phyloP scores from a whole-genome alignment of 345 rosid genomes.

The Zanthoxylum bungeanum region DNA sequence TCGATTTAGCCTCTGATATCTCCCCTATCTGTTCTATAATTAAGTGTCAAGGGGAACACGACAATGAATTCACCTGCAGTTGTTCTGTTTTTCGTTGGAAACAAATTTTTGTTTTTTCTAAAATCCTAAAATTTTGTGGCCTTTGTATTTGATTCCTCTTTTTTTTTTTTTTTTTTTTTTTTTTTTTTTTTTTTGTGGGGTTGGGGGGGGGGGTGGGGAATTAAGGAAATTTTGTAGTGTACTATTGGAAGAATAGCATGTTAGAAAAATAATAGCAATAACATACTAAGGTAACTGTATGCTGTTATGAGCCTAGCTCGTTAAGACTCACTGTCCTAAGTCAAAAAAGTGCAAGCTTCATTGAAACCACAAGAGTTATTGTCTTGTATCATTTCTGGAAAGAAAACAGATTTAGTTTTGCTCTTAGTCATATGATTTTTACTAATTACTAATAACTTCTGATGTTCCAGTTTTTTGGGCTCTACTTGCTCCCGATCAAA shows the following conservation, averaged over 20 bases:
- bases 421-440: not conserved
- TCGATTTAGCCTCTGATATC: not conserved
- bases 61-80: too few relatives aligned
- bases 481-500: constrained; percentile 63
- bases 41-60: not conserved
- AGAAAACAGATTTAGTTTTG: not conserved
- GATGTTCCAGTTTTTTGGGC: constrained; percentile 74
- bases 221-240: not conserved
- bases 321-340: not conserved
- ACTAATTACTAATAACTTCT: constrained; percentile 13
- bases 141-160: not conserved
- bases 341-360: not conserved
- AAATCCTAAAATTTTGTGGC: not conserved
- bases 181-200: too few relatives aligned
- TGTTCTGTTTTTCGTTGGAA: not conserved
- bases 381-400: not conserved
- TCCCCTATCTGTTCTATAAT: not conserved
- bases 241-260: not conserved
- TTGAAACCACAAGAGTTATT: not conserved
- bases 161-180: too few relatives aligned
- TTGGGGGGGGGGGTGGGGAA: too few relatives aligned
- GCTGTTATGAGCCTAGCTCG: not conserved
- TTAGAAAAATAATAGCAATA: not conserved
- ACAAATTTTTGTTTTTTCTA: too few relatives aligned
- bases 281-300: not conserved